Conservation (phyloP, 2,329 filamentous ascomycete species). For the Allantophomopsis cytisporea region DNA sequence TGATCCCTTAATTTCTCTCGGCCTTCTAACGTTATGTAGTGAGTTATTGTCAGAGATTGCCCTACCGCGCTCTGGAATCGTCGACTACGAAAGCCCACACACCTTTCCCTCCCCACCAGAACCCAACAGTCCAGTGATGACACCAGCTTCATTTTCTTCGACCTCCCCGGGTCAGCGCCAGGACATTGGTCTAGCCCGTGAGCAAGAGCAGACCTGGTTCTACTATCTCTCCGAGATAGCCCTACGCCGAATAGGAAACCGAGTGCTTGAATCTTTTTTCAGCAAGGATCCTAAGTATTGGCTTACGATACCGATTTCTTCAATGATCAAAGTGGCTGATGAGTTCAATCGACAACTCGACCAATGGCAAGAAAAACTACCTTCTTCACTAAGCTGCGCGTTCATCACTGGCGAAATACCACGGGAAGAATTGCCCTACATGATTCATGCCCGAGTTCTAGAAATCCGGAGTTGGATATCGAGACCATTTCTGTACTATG, state of each 20-base stretch:
- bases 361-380: slow-evolving; percentile 15
- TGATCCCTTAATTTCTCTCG: slow-evolving; percentile 22
- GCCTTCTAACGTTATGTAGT: too few species aligned
- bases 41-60: too few species aligned
- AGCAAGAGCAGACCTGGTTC: slow-evolving; percentile 23
- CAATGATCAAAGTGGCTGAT: slow-evolving; percentile 12
- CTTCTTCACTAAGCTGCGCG: slow-evolving; percentile 14
- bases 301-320: slow-evolving; percentile 9
- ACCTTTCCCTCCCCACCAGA: slow-evolving; percentile 17
- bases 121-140: not conserved
- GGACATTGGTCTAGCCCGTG: slow-evolving; percentile 1
- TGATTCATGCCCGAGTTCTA: slow-evolving; percentile 17
- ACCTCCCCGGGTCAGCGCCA: too few species aligned
- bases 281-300: slow-evolving; percentile 8
- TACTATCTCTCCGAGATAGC: slow-evolving; percentile 30
- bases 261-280: slow-evolving; percentile 22
- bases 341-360: slow-evolving; percentile 17
- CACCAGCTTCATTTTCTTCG: not conserved
- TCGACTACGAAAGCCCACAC: slow-evolving; percentile 20
- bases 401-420: not conserved
- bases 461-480: slow-evolving; percentile 17
- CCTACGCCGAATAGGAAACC: slow-evolving; percentile 25
- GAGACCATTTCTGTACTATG: slow-evolving; percentile 17
- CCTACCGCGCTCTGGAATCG: slow-evolving; percentile 21
- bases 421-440: slow-evolving; percentile 8